Base-by-base conservation (phyloP, 495 filamentous ascomycete genomes). In the Penicillium longicatenatum region DNA sequence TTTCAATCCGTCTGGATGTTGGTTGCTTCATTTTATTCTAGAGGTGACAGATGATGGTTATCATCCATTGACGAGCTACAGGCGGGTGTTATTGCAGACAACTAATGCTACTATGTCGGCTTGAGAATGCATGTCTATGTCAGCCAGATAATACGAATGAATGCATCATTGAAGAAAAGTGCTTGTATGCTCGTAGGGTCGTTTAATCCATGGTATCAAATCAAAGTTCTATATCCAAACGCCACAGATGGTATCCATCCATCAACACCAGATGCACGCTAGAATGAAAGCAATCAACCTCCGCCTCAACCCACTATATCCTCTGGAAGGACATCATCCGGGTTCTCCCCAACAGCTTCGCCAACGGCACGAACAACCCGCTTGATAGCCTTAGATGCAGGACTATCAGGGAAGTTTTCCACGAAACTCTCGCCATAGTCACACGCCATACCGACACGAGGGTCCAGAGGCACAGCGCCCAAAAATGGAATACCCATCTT, bases 351-450 rank as follows among this genome's bases (percentile, higher is more conserved):
- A 54, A 93, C 80, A 57, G 87, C 76, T 54, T 76, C 73, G 31
- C 82, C 85, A 41, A 96, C 75, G 22, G 81, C 83, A 44, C 78
- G 82, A 6, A 97, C 93, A 24, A 97, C 91, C 29, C 72, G 74
- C 74, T 82, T 86, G 31, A 97, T 80, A 4, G 91, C 91, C 57
- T 76, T 77, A 63, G 89, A 92, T 3, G 93, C 92, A 26, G 93
- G 93, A 62, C 90, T 96, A 59, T 98, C 93, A 0, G 93, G 90
- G 70, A 89, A 98, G 43, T 84, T 83, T 55, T 98, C 92, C 63
- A 98, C 90, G 73, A 97, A 98, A 69, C 92, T 97, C 82, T 98
- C 95, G 1, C 94, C 94, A 73, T 89, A 97, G 69, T 98, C 94
- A 65, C 93, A 95, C 4, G 92, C 86, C 89, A 97, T 96, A 1